Evolutionary conservation across 257 asterid genomes (phyloP), one percentile per base, ranked within the genome.

Genomic region (Solanum rostratum): DNA sequence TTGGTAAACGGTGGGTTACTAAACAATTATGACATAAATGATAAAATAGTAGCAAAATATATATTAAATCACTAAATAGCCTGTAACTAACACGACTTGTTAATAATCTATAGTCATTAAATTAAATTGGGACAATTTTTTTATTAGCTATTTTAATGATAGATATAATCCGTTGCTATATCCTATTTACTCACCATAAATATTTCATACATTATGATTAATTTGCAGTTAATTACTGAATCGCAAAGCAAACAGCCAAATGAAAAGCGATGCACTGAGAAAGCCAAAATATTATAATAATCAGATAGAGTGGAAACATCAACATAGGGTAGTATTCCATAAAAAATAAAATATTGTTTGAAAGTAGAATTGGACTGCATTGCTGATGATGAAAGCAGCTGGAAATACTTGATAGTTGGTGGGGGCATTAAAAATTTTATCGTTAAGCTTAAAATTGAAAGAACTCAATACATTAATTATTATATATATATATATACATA

Each of bases 401-500:
- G 50, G 24, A 1, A 68, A 33, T 46, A 8, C 19, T 68, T 63
- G n/a, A n/a, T 57, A 6, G 10, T 57, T 0, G 3, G 29, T 9
- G 29, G 0, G 3, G 3, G 30, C n/a, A 6, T 3, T 33, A 57
- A n/a, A 5, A 55, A 9, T 57, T 57, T n/a, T 13, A 57, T 20
- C 0, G 0, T 9, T 20, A 1, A 20, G 0, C 20, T 57, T 57
- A 3, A 57, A 57, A 19, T 9, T 3, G 0, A 8, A 57, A 57
- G 4, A 20, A 9, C 2, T 0, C 2, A 57, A 20, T 0, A 20
- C 27, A 55, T 2, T 0, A 55, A 55, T 0, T 11, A 10, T 0
- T 2, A 1, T 0, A 57, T 57, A n/a, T 20, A 9, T 57, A 9
- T 20, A 57, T 20, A 20, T n/a, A n/a, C 20, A 3, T 57, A n/a